Evolutionary conservation across 1,284 basidiomycete species (phyloP).

Genomic region (Cryptococcus sp.): DNA sequence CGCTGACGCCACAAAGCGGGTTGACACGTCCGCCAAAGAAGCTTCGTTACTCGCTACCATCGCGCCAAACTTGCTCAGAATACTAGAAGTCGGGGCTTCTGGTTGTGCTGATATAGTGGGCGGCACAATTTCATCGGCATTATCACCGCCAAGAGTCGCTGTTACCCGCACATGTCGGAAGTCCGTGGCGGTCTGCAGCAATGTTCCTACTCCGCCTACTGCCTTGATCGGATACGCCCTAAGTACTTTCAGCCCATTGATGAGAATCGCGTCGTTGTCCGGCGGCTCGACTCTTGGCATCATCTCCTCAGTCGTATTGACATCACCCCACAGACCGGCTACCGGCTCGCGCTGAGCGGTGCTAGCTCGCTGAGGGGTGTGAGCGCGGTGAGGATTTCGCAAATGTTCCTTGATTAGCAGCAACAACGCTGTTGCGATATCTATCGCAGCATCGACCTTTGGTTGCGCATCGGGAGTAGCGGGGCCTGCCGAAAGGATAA

Average conservation of each 20-base stretch:
- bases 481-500: slow-evolving; percentile 40
- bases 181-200: slow-evolving; percentile 36
- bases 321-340: not conserved
- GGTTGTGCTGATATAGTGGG: too few relatives aligned
- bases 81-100: too few relatives aligned
- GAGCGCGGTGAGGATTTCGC: not conserved
- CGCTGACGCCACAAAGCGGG: not conserved
- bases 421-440: slow-evolving; percentile 45
- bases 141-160: slow-evolving; percentile 24
- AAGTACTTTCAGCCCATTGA: slow-evolving; percentile 32
- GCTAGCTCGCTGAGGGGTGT: not conserved
- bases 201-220: slow-evolving; percentile 31
- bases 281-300: slow-evolving; percentile 20
- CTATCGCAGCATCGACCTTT: slow-evolving; percentile 43
- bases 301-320: slow-evolving; percentile 14
- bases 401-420: slow-evolving; percentile 33
- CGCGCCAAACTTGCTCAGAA: too few relatives aligned
- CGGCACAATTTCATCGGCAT: slow-evolving; percentile 24
- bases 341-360: not conserved
- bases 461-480: slow-evolving; percentile 25
- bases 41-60: too few relatives aligned
- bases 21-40: not conserved
- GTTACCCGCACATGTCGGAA: slow-evolving; percentile 32
- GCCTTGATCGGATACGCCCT: slow-evolving; percentile 30
- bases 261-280: slow-evolving; percentile 23